Percentiles rank a stretch among this genome's conserved stretches.
Evolutionary conservation across 306 rosid species (phyloP).

Genomic region (Cicer arietinum): DNA sequence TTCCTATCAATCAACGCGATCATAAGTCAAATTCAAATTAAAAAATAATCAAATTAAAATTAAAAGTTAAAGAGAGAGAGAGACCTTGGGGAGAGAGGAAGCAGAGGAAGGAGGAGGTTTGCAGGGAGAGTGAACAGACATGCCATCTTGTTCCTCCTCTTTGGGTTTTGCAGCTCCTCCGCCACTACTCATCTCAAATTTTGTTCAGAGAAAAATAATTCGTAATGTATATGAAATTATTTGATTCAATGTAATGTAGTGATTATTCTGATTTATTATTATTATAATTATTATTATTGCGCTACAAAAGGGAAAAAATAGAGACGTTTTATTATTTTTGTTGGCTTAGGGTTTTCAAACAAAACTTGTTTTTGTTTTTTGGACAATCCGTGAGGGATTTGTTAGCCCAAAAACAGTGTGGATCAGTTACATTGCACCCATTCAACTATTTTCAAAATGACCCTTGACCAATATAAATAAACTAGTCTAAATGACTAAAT

Average conservation of each 20-base stretch:
- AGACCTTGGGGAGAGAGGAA: conserved; percentile 87
- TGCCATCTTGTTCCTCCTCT: conserved; percentile 95
- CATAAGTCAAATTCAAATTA: conserved; percentile 12
- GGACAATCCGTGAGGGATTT: neutral
- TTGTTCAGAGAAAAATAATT: neutral
- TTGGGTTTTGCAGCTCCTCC: conserved; percentile 68
- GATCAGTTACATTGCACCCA: too few relatives aligned
- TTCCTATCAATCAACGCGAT: conserved; percentile 58
- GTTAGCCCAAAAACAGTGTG: neutral
- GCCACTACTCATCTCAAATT: conserved; percentile 60
- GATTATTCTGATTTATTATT: neutral
- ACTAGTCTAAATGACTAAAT: too few relatives aligned
- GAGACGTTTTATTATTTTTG: neutral
- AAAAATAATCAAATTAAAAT: conserved; percentile 3
- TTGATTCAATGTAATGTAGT: neutral
- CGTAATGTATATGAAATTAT: neutral
- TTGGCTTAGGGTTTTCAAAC: neutral
- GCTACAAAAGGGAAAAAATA: neutral
- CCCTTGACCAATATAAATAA: too few relatives aligned
- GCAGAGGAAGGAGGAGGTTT: conserved; percentile 96
- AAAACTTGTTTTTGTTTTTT: neutral
- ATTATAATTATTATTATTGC: neutral
- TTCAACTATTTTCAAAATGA: too few relatives aligned
- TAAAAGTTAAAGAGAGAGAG: conserved; percentile 33
- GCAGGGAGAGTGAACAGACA: conserved; percentile 97